Base-by-base conservation (phyloP, 192 early-diverging fungal species). In the Mortierella claussenii region DNA sequence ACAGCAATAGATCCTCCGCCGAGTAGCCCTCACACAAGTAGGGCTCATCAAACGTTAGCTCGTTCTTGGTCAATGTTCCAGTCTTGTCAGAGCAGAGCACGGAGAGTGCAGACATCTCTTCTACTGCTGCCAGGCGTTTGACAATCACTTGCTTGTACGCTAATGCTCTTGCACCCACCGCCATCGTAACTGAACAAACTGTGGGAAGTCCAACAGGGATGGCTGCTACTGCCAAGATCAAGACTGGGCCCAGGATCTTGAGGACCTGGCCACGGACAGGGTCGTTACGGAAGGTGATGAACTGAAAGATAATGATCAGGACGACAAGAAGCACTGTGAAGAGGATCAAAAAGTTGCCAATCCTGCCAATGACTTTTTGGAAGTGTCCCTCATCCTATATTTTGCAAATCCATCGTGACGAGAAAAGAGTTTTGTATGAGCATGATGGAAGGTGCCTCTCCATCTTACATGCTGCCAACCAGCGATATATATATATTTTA, bases 141-240 rank as follows among this genome's bases (percentile, higher is more conserved):
- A 94, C 91, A 82, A 97, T 97, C 60, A 95, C 95, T 74, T 96
- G 73, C 78, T 95, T 93, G 10, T 87, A 83, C n/a, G 95, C 94
- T 26, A 97, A 83, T 79, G 93, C 87, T 58, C 87, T 83, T 42
- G 95, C 94, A 50, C 95, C 95, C 31, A 97, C 89, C 6, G 96
- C 96, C 95, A 97, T 96, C 46, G 96, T 97, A 24, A 96, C 95
- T 17, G 93, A 89, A 88, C 96, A 89, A 46, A 97, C 93, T 0
- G 96, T 94, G 18, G 94, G 96, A 24, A 97, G 89, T 80, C 95
- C 95, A 12, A 96, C 91, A 24, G 95, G 95, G 58, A 97, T 95
- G 55, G 94, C 93, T 34, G 95, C 95, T 8, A 97, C 91, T 3
- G 93, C 94, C 52, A 97, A 81, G 58, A 96, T 88, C 37, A 97